Conservation (phyloP, 2,329 filamentous ascomycete genomes). For the Purpureocillium takamizusanense region DNA sequence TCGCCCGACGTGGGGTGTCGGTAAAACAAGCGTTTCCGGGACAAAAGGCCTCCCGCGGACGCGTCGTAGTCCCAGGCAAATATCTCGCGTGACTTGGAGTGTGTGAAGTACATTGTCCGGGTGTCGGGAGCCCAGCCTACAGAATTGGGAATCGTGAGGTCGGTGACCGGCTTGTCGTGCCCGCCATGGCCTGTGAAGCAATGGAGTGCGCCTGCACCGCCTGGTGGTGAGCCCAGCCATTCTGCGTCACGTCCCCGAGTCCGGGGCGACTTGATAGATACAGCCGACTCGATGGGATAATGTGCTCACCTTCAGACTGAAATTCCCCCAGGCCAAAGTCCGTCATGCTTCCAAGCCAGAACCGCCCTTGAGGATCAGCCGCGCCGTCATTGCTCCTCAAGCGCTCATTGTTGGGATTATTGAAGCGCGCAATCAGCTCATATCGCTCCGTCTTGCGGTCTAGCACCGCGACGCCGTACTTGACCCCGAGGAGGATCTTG, state of each 20-base stretch:
- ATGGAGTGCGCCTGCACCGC: slow-evolving; percentile 56
- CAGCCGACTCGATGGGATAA: slow-evolving; percentile 6
- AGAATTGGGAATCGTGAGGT: slow-evolving; percentile 74
- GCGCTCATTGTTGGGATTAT: slow-evolving; percentile 35
- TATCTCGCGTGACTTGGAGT: slow-evolving; percentile 62
- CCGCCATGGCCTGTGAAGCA: slow-evolving; percentile 56
- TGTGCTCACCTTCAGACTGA: slow-evolving; percentile 45
- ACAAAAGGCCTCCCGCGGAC: slow-evolving; percentile 48
- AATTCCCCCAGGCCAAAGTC: slow-evolving; percentile 53
- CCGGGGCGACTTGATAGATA: no score
- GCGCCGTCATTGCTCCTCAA: slow-evolving; percentile 74
- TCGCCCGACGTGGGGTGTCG: slow-evolving; percentile 54
- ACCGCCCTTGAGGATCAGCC: slow-evolving; percentile 69
- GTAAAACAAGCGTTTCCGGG: slow-evolving; percentile 66
- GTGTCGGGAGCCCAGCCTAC: slow-evolving; percentile 70
- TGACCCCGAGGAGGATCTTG: slow-evolving; percentile 68
- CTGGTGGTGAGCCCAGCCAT: slow-evolving; percentile 1
- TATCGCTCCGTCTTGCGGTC: slow-evolving; percentile 51
- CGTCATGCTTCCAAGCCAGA: slow-evolving; percentile 84
- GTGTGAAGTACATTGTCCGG: slow-evolving; percentile 73
- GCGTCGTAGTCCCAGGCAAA: slow-evolving; percentile 66
- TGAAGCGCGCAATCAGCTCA: slow-evolving; percentile 43
- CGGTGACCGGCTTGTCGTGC: slow-evolving; percentile 49
- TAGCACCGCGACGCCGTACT: slow-evolving; percentile 72
- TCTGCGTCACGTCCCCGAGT: no score